Conservation (phyloP, 179 eudicot genomes). For the Spergularia azorica region DNA sequence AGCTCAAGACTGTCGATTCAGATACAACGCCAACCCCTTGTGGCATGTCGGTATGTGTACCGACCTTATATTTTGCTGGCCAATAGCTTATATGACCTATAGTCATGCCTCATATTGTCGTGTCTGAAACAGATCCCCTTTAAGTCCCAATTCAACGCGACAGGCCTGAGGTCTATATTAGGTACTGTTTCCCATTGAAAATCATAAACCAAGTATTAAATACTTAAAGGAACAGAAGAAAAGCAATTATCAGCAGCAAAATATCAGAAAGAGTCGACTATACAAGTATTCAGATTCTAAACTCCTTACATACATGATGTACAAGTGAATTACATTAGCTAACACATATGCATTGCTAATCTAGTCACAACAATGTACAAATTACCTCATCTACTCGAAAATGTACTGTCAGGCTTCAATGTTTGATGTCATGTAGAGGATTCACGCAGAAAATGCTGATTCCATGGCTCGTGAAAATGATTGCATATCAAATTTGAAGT, state of each 20-base stretch:
- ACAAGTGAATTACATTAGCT: neutral
- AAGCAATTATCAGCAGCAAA: neutral
- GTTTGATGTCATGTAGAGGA: conserved; percentile 1
- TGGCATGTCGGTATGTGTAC: too few relatives aligned
- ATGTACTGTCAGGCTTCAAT: neutral
- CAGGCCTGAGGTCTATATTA: neutral
- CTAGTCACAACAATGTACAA: conserved; percentile 7
- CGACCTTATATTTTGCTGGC: neutral
- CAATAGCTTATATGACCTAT: too few relatives aligned
- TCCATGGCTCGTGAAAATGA: conserved; percentile 61
- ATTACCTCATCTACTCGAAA: neutral
- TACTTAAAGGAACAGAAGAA: neutral
- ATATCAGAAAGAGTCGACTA: neutral
- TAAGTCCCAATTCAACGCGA: neutral
- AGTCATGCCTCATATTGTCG: neutral
- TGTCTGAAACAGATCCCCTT: neutral
- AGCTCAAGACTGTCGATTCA: neutral
- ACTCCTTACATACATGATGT: conserved; percentile 10
- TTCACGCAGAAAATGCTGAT: conserved; percentile 45
- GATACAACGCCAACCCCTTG: neutral
- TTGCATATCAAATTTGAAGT: conserved; percentile 59
- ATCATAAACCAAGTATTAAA: neutral
- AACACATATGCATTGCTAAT: neutral
- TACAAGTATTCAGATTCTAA: neutral
- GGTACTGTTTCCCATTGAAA: neutral